Percentiles rank a stretch among this genome's conserved stretches.
These are phyloP conservation scores for Fusarium austroafricanum DNA, from an alignment of 2,329 filamentous ascomycete genomes.

Conservation along the genomic window DNA sequence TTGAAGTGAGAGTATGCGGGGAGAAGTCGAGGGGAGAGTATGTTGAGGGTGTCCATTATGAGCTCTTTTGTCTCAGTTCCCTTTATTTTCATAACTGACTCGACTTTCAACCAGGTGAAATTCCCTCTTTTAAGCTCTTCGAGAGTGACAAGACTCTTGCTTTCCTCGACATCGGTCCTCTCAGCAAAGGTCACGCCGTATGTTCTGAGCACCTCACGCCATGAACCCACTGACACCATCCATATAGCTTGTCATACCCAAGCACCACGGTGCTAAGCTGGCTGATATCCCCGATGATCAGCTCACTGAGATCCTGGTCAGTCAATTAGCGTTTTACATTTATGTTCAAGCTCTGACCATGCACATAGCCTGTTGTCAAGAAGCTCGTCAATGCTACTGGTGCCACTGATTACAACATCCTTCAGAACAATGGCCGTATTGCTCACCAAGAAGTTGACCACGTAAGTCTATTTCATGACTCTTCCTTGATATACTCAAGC, in stretches of 20 bases:
- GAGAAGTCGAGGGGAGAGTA: constrained; percentile 31
- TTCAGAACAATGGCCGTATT: constrained; percentile 94
- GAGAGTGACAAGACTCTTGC: constrained; percentile 94
- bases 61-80: neutral
- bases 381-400: constrained; percentile 83
- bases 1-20: neutral
- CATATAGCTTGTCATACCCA: constrained; percentile 90
- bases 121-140: constrained; percentile 95
- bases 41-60: constrained; percentile 25
- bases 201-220: constrained; percentile 46
- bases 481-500: neutral
- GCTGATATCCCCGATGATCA: constrained; percentile 92
- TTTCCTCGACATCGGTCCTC: constrained; percentile 94
- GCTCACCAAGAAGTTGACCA: constrained; percentile 95
- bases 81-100: constrained; percentile 19
- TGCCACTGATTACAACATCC: constrained; percentile 86
- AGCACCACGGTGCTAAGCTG: constrained; percentile 92
- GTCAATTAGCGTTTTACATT: constrained; percentile 32
- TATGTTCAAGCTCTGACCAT: constrained; percentile 6
- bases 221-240: constrained; percentile 10
- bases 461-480: constrained; percentile 63
- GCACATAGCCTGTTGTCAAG: constrained; percentile 70
- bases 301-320: constrained; percentile 82
- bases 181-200: constrained; percentile 91
- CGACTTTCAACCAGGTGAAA: constrained; percentile 74